These are phyloP conservation scores for Pythium volutum DNA, from an alignment of 352 stramenopile genomes.

Conservation along the genomic window DNA sequence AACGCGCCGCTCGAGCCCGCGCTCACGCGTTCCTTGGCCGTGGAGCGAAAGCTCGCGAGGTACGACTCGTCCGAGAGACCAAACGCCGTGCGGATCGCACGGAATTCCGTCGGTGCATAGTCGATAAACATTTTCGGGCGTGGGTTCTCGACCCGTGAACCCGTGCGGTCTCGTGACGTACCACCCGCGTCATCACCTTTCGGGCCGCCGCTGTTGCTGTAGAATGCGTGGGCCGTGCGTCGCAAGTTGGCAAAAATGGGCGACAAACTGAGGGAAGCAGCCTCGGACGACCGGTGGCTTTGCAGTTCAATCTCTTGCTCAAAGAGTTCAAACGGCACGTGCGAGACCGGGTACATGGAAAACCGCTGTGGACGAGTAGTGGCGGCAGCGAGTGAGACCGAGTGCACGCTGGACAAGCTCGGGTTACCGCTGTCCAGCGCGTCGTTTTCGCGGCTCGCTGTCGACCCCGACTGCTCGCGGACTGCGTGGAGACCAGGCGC, in stretches of 20 bases:
- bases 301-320: conserved; percentile 72
- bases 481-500: background rate
- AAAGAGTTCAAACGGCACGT: conserved; percentile 76
- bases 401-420: conserved; percentile 10
- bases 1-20: conserved; percentile 86
- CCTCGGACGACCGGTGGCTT: conserved; percentile 37
- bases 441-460: no score
- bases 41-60: conserved; percentile 65
- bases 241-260: conserved; percentile 47
- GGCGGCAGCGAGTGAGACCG: background rate
- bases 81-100: conserved; percentile 54
- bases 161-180: background rate
- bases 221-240: conserved; percentile 39
- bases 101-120: conserved; percentile 67
- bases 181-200: conserved; percentile 25
- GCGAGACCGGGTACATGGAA: conserved; percentile 66
- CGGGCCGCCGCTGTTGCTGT: conserved; percentile 25
- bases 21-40: conserved; percentile 73
- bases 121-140: conserved; percentile 78
- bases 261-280: conserved; percentile 25
- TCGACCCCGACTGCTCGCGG: conserved; percentile 5
- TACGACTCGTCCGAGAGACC: conserved; percentile 70
- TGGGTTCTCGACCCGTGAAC: conserved; percentile 33
- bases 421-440: background rate
- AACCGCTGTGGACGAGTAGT: conserved; percentile 24